Percentiles rank a stretch among this genome's conserved stretches.
Evolutionary conservation across 1,284 basidiomycete species (phyloP).

Genomic region (Fomitopsis betulina): DNA sequence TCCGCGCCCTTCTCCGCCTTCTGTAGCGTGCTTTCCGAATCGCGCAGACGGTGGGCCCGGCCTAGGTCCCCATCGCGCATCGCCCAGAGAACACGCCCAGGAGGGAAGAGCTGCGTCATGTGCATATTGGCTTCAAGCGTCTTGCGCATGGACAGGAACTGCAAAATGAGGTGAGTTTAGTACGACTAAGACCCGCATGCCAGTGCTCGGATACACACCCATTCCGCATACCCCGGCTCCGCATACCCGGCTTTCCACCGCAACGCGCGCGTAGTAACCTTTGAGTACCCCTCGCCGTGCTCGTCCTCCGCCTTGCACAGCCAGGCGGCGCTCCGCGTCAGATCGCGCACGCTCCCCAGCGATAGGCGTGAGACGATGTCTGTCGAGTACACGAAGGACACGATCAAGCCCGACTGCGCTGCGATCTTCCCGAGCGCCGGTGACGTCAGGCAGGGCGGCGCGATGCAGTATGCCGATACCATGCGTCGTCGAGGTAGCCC

Average conservation of each 20-base stretch:
- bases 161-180: background rate
- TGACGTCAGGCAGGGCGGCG: constrained; percentile 58
- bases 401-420: constrained; percentile 43
- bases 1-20: constrained; percentile 24
- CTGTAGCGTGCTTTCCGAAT: constrained; percentile 8
- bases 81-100: constrained; percentile 77
- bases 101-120: constrained; percentile 69
- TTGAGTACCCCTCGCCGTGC: constrained; percentile 47
- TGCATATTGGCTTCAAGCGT: constrained; percentile 85
- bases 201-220: constrained; percentile 49
- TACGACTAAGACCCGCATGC: background rate
- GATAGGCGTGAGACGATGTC: constrained; percentile 79
- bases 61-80: constrained; percentile 65
- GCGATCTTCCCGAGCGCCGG: constrained; percentile 15
- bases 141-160: constrained; percentile 78
- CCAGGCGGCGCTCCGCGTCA: constrained; percentile 73
- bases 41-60: constrained; percentile 38
- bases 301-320: constrained; percentile 61
- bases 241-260: constrained; percentile 55
- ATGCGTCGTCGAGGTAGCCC: constrained; percentile 65
- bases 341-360: constrained; percentile 72
- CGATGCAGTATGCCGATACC: constrained; percentile 77
- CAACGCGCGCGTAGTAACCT: constrained; percentile 55
- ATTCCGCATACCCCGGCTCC: constrained; percentile 51
- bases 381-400: constrained; percentile 78